Evolutionary conservation across 1,139 yeast species (phyloP).

Genomic region (Hemisphaericaspora lyxosophila): DNA sequence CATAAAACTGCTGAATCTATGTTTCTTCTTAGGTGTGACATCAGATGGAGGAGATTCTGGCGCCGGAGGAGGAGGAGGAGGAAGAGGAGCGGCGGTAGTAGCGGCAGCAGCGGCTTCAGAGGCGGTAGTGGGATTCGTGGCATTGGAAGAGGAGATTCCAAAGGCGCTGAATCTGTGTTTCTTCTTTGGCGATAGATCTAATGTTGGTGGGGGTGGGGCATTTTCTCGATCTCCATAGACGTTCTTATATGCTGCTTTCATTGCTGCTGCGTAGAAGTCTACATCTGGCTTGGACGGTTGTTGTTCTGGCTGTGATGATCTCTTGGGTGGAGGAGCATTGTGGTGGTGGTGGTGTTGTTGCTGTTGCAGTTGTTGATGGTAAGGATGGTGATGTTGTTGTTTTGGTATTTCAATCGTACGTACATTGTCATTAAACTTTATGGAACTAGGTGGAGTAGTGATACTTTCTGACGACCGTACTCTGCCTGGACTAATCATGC

Average conservation of each 20-base stretch:
- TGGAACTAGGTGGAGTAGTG: slow-evolving; percentile 30
- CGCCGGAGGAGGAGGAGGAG: too few species aligned
- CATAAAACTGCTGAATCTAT: too few species aligned
- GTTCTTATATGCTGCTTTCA: slow-evolving; percentile 41
- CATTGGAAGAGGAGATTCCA: too few species aligned
- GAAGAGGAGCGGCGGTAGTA: too few species aligned
- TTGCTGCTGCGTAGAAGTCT: slow-evolving; percentile 34
- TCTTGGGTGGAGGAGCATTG: slow-evolving; percentile 5
- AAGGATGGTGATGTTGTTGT: too few species aligned
- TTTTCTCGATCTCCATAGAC: slow-evolving; percentile 34
- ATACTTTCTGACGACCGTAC: slow-evolving; percentile 13
- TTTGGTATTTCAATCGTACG: slow-evolving; percentile 36
- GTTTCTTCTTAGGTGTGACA: background rate
- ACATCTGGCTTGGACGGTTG: slow-evolving; percentile 8
- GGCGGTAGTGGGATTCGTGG: too few species aligned
- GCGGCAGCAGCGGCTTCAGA: too few species aligned
- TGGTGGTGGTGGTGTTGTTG: slow-evolving; percentile 8
- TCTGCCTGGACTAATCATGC: background rate
- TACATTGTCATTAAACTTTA: slow-evolving; percentile 40
- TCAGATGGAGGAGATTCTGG: background rate
- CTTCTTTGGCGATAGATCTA: background rate
- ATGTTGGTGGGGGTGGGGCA: background rate
- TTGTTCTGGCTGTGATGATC: slow-evolving; percentile 2
- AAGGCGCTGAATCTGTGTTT: too few species aligned
- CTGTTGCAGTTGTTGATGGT: too few species aligned